phyloP scores from a whole-genome alignment of 2,329 filamentous ascomycete genomes.

The Neopestalotiopsis clavispora region DNA sequence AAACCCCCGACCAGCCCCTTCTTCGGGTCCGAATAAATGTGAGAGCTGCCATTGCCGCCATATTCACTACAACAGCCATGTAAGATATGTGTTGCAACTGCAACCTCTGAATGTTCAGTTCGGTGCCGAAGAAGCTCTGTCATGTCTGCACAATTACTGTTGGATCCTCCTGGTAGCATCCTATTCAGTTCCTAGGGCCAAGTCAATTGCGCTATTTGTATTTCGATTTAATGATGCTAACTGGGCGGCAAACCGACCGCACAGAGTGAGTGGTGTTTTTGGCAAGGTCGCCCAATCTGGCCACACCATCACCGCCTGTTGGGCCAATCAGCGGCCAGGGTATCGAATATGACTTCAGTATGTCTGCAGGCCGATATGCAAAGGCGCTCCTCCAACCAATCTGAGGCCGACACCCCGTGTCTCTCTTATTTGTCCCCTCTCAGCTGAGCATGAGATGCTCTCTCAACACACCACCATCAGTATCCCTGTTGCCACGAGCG shows the following conservation, averaged over 20 bases:
- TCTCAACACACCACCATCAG: background rate
- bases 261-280: constrained; percentile 10
- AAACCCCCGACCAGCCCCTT: background rate
- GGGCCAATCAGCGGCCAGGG: background rate
- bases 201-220: background rate
- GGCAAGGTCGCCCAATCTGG: background rate
- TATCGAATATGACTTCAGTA: constrained; percentile 10
- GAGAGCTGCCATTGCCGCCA: background rate
- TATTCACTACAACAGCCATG: background rate
- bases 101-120: background rate
- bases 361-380: constrained; percentile 5
- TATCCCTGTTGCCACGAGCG: constrained; percentile 14
- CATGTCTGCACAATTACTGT: constrained; percentile 1
- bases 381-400: background rate
- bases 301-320: constrained; percentile 7
- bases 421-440: background rate
- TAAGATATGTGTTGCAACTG: background rate
- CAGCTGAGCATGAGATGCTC: constrained; percentile 11
- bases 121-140: background rate
- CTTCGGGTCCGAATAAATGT: background rate
- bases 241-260: constrained; percentile 15
- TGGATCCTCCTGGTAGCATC: background rate
- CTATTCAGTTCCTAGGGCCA: background rate
- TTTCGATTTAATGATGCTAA: background rate
- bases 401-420: background rate